These are phyloP conservation scores for Phytopythium oedochilum DNA, from an alignment of 352 stramenopile genomes.

Conservation along the genomic window DNA sequence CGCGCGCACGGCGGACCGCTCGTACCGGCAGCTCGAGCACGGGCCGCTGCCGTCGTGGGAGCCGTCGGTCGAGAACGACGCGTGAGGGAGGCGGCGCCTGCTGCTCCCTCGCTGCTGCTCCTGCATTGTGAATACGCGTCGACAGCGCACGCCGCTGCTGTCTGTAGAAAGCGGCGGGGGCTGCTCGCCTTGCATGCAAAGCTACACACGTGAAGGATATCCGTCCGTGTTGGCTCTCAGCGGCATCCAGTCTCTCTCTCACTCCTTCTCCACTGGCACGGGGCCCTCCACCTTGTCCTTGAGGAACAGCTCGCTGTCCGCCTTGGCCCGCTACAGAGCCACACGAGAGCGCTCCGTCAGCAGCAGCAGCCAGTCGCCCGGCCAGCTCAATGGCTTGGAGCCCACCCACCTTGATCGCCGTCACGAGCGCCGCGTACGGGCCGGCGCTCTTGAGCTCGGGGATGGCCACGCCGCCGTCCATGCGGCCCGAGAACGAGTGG, in stretches of 20 bases:
- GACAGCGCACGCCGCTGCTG: no score
- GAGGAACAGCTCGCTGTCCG: slow-evolving; percentile 74
- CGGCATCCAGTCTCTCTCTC: slow-evolving; percentile 43
- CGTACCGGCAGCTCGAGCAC: slow-evolving; percentile 62
- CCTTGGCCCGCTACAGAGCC: slow-evolving; percentile 54
- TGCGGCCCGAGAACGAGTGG: slow-evolving; percentile 61
- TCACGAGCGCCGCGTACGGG: slow-evolving; percentile 66
- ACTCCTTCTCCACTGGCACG: slow-evolving; percentile 46
- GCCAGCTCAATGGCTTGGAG: no score
- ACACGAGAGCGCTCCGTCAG: no score
- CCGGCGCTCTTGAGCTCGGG: slow-evolving; percentile 60
- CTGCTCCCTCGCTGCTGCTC: no score
- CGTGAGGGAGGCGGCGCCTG: background rate
- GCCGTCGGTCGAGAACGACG: slow-evolving; percentile 29
- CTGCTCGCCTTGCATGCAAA: no score
- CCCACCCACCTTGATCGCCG: slow-evolving; percentile 58
- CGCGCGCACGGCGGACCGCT: slow-evolving; percentile 34
- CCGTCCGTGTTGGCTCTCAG: no score
- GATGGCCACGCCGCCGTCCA: slow-evolving; percentile 60
- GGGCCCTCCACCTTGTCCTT: slow-evolving; percentile 83
- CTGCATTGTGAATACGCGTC: no score
- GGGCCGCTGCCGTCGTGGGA: slow-evolving; percentile 47
- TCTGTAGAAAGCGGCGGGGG: background rate
- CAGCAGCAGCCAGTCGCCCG: no score
- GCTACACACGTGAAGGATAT: no score